These are phyloP conservation scores for Candida nanaspora DNA, from an alignment of 805 yeast genomes.

Conservation along the genomic window DNA sequence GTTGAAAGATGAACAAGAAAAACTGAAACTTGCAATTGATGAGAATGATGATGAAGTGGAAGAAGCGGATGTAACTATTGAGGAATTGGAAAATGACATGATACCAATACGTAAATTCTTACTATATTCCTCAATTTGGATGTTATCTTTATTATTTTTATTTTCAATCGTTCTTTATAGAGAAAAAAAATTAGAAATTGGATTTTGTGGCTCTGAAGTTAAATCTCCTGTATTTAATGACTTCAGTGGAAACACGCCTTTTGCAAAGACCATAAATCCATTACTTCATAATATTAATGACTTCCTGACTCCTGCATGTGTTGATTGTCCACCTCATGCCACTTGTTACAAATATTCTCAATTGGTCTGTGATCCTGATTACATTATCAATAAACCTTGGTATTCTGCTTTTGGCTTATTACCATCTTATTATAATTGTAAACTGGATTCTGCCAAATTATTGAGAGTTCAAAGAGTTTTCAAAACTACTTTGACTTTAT, in stretches of 20 bases:
- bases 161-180: conserved; percentile 25
- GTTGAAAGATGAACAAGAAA: conserved; percentile 10
- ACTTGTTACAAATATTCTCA: conserved; percentile 59
- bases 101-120: conserved; percentile 3
- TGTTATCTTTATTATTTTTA: conserved; percentile 1
- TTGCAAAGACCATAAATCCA: conserved; percentile 5
- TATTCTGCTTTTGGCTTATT: conserved; percentile 49
- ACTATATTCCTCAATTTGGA: conserved; percentile 6
- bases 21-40: too few species aligned
- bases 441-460: conserved; percentile 70
- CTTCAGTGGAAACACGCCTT: conserved; percentile 8
- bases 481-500: conserved; percentile 53
- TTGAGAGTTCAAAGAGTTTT: conserved; percentile 62
- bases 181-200: conserved; percentile 55
- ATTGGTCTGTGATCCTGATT: conserved; percentile 70
- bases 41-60: conserved; percentile 17
- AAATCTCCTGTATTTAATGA: conserved; percentile 27
- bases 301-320: conserved; percentile 56
- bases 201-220: conserved; percentile 70
- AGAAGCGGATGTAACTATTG: conserved; percentile 10
- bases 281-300: conserved; percentile 33
- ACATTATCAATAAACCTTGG: conserved; percentile 44
- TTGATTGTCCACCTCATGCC: conserved; percentile 78
- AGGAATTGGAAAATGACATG: background rate
- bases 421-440: conserved; percentile 61